Percentiles rank a stretch among this genome's conserved stretches.
These are phyloP conservation scores for Rhinocladiella mackenziei DNA, from an alignment of 2,329 filamentous ascomycete species.

Conservation along the genomic window DNA sequence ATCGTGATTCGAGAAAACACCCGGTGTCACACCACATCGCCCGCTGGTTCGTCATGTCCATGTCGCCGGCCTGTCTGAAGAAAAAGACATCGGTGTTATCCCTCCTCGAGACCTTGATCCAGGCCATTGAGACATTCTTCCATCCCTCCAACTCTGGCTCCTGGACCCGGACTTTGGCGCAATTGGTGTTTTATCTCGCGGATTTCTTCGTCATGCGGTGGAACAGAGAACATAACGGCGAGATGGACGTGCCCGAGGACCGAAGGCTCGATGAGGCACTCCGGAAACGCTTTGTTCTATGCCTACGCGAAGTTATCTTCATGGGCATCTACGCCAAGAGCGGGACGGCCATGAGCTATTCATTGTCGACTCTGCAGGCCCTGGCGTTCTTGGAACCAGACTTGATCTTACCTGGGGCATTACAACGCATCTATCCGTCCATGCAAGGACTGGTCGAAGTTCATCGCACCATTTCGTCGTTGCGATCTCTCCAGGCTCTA, in stretches of 20 bases:
- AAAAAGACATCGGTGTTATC: constrained; percentile 74
- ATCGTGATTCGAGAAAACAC: constrained; percentile 90
- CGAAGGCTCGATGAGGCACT: constrained; percentile 74
- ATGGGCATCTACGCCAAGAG: constrained; percentile 99
- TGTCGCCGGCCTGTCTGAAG: constrained; percentile 78
- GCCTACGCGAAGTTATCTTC: constrained; percentile 87
- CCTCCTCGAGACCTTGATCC: constrained; percentile 83
- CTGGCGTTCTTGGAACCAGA: constrained; percentile 87
- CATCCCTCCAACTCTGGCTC: constrained; percentile 91
- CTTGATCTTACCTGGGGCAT: constrained; percentile 82
- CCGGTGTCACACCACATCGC: constrained; percentile 89
- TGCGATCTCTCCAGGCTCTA: constrained; percentile 87
- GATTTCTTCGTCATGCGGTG: constrained; percentile 97
- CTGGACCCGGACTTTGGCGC: constrained; percentile 86
- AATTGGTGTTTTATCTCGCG: constrained; percentile 85
- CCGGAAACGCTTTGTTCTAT: constrained; percentile 83
- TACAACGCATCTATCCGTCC: constrained; percentile 95
- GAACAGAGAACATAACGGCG: constrained; percentile 91
- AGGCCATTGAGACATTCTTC: constrained; percentile 97
- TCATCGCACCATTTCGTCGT: constrained; percentile 88
- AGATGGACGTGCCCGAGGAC: constrained; percentile 78
- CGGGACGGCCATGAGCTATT: constrained; percentile 84
- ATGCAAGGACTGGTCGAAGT: constrained; percentile 96
- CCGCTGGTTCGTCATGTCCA: constrained; percentile 84
- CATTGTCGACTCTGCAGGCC: constrained; percentile 82